Evolutionary conservation across 148 eudicot genomes (phyloP).

Genomic region (Fallopia convolvulus): DNA sequence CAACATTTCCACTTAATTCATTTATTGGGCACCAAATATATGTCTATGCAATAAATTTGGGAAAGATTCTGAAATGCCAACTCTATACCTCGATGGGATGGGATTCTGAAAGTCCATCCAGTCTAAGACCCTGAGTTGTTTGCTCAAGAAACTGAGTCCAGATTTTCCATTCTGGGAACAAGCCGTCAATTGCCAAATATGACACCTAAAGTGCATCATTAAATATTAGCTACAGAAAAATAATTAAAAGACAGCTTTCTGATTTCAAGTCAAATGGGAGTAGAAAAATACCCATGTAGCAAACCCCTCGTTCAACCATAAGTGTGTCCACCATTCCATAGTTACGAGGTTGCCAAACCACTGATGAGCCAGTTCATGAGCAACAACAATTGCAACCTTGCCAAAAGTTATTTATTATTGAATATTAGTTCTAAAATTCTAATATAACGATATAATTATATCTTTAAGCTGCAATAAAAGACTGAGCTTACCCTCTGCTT

Average conservation of each 20-base stretch:
- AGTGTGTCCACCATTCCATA: slow-evolving; percentile 99
- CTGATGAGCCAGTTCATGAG: slow-evolving; percentile 97
- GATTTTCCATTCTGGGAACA: slow-evolving; percentile 92
- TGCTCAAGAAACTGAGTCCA: slow-evolving; percentile 97
- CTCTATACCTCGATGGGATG: slow-evolving; percentile 80
- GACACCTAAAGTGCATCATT: slow-evolving; percentile 45
- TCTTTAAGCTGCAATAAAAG: background rate
- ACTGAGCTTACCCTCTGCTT: slow-evolving; percentile 69
- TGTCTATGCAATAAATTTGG: background rate
- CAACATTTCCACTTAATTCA: slow-evolving; percentile 4
- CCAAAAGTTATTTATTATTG: background rate
- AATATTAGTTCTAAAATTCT: background rate
- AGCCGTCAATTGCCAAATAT: slow-evolving; percentile 75
- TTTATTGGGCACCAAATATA: background rate
- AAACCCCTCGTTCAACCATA: slow-evolving; percentile 97
- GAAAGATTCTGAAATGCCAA: background rate
- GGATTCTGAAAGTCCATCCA: slow-evolving; percentile 90
- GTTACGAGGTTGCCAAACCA: slow-evolving; percentile 99
- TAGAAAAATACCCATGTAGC: slow-evolving; percentile 76
- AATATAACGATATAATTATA: background rate
- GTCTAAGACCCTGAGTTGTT: slow-evolving; percentile 74
- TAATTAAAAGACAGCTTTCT: background rate
- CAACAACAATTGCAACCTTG: slow-evolving; percentile 93
- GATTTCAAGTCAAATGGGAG: background rate
- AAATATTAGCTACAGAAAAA: background rate